Evolutionary conservation across 208 protist species (phyloP).

Genomic region (Acanthamoeba lenticulata): DNA sequence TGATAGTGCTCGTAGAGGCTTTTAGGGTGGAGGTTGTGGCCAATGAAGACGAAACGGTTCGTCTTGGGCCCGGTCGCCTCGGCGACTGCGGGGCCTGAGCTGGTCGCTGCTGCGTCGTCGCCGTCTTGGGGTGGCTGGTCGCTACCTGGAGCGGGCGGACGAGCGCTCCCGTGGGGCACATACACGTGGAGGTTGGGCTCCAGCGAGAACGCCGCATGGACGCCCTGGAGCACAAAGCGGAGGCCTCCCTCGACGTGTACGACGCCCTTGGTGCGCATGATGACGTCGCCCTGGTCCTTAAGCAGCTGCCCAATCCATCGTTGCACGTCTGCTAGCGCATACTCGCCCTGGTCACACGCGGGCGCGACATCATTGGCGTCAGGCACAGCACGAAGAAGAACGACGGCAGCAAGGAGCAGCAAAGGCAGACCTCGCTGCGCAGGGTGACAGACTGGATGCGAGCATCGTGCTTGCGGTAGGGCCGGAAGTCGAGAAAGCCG

Average conservation of each 20-base stretch:
- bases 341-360: background rate
- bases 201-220: background rate
- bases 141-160: too few species aligned
- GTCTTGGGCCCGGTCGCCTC: background rate
- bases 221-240: background rate
- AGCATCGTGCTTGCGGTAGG: background rate
- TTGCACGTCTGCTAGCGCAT: background rate
- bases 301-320: background rate
- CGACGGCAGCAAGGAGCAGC: background rate
- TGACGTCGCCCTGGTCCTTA: background rate
- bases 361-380: too few species aligned
- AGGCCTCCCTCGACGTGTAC: background rate
- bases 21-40: background rate
- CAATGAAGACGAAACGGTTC: background rate
- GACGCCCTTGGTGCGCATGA: background rate
- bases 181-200: constrained; percentile 6
- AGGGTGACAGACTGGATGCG: background rate
- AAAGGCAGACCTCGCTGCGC: background rate
- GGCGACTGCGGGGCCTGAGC: background rate
- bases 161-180: background rate
- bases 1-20: background rate
- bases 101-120: background rate
- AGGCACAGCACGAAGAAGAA: background rate
- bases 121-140: too few species aligned
- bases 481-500: background rate